Conservation (phyloP, 2,329 filamentous ascomycete genomes). For the Bimuria novae-zelandiae region DNA sequence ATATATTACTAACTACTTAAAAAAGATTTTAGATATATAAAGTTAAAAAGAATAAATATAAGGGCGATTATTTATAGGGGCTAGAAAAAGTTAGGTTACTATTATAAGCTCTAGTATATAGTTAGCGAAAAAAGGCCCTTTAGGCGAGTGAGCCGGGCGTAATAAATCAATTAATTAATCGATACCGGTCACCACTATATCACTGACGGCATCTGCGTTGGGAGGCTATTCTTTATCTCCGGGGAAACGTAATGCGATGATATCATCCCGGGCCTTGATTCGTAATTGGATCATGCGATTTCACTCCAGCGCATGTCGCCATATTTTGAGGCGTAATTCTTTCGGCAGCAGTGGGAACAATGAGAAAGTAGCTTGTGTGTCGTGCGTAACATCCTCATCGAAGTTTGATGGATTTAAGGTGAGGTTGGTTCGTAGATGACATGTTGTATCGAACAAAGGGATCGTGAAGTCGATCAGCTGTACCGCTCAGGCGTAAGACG, state of each 20-base stretch:
- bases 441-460: neutral
- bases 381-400: neutral
- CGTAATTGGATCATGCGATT: neutral
- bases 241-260: neutral
- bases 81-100: no score
- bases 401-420: neutral
- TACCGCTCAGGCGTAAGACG: neutral
- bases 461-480: neutral
- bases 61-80: no score
- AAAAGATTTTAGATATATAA: no score
- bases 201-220: neutral
- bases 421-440: neutral
- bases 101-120: no score
- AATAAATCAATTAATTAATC: no score
- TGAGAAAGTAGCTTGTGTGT: neutral
- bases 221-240: neutral
- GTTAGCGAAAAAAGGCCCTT: no score
- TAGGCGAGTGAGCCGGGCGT: no score
- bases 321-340: conserved; percentile 4
- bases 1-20: no score
- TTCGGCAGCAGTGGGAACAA: conserved; percentile 2
- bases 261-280: neutral
- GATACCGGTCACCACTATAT: no score
- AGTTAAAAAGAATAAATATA: no score
- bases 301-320: conserved; percentile 1